Evolutionary conservation across 345 rosid genomes (phyloP).

Genomic region (Hirschfeldia incana): DNA sequence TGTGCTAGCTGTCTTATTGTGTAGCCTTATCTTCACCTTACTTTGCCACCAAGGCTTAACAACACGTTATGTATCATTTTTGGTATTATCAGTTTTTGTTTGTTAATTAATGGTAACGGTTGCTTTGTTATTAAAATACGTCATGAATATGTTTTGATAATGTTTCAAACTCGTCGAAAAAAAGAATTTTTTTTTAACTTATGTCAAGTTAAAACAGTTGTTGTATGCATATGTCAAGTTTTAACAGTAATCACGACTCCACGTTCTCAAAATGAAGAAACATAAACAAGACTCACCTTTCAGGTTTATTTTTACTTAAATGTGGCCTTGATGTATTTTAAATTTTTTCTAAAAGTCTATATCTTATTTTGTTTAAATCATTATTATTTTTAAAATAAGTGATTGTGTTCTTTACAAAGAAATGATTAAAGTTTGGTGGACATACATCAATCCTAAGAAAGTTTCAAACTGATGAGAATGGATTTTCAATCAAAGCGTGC

Average conservation of each 20-base stretch:
- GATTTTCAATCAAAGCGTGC: slow-evolving; percentile 19
- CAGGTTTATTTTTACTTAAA: background rate
- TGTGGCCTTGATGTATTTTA: background rate
- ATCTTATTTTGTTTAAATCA: background rate
- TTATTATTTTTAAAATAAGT: background rate
- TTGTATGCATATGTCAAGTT: background rate
- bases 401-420: slow-evolving; percentile 32
- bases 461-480: slow-evolving; percentile 6
- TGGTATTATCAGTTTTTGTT: background rate
- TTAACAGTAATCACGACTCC: background rate
- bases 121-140: slow-evolving; percentile 32
- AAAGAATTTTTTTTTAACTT: background rate
- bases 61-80: slow-evolving; percentile 9
- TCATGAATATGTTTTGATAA: background rate
- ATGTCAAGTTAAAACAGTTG: background rate
- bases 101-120: slow-evolving; percentile 7
- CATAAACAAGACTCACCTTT: background rate
- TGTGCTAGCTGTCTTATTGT: slow-evolving; percentile 26
- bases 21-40: slow-evolving; percentile 34
- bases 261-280: background rate
- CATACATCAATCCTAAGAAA: slow-evolving; percentile 25
- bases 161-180: slow-evolving; percentile 6
- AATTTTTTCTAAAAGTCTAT: background rate
- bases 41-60: slow-evolving; percentile 27
- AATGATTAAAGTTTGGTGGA: slow-evolving; percentile 37